Evolutionary conservation across 83 land plant species (phyloP), one percentile per base, ranked within the genome.

Genomic region (Diphasiastrum complanatum): DNA sequence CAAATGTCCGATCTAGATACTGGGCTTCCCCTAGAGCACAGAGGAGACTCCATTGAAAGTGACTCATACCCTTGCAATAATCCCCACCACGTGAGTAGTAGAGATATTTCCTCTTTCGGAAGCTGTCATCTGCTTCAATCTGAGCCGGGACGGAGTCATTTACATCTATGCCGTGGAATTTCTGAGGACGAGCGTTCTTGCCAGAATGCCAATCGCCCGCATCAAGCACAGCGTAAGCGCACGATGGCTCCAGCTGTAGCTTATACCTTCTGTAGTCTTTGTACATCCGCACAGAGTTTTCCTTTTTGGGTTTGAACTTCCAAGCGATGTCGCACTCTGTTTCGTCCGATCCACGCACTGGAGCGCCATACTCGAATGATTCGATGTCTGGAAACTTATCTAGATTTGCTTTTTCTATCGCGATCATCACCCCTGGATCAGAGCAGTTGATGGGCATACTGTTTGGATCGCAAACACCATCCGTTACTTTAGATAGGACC

Each of bases 11-110:
- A 49, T 88, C 88, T 62, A 91, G 61, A 54, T 85, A 87, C 65
- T 78, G 90, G 26, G 97, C 97, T 61, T 91, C 97, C 24, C 95
- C 97, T 20, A 87, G 54, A 27, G 95, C 79, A 67, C 95, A 91
- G 56, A 87, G 61, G 63, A 87, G 82, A 34, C 97, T 85, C 95
- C 95, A 91, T 55, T 79, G 47, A 62, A 61, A 91, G 62, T 91
- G 95, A 23, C 79, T 77, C 95, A 91, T 91, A 55, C 78, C 73
- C 75, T 91, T 91, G 74, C 97, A 91, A 32, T 83, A 64, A 58
- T 91, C 97, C 6, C 87, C 91, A 18, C 95, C 95, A 11, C 84
- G 75, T 2, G 43, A 18, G 64, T 91, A 91, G 32, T 80, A 65
- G 46, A 91, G 53, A 64, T 85, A 91, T 63, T 65, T 83, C 26